phyloP scores from a whole-genome alignment of 352 stramenopile species.

The Pythium rhizo-oryzae region DNA sequence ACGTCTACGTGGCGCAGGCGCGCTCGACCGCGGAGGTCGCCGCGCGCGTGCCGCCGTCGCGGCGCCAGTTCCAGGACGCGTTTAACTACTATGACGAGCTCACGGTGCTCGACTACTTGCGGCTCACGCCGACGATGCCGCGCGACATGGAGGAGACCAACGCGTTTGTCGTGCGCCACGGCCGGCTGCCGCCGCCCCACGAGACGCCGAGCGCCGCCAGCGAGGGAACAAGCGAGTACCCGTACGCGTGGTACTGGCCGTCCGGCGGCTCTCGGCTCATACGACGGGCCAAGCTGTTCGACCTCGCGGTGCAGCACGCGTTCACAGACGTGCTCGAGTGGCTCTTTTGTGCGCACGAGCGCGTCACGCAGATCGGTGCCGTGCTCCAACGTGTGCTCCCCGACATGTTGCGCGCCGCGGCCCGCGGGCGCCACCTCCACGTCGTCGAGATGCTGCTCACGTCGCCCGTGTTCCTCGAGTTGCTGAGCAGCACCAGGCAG shows the following conservation, averaged over 20 bases:
- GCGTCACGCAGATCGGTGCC: not conserved
- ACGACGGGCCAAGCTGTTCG: not conserved
- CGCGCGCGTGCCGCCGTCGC: not conserved
- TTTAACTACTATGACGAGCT: not conserved
- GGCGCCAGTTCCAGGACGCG: not conserved
- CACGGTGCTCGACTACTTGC: constrained; percentile 1
- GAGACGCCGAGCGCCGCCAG: not conserved
- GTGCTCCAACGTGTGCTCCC: not conserved
- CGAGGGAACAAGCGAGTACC: not conserved
- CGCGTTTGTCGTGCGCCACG: not conserved
- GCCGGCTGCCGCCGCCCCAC: not conserved
- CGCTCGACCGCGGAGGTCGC: not conserved
- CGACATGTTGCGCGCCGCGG: not conserved
- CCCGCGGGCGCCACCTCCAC: not conserved
- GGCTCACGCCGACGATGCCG: not conserved
- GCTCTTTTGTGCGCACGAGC: not conserved
- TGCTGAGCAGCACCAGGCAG: not conserved
- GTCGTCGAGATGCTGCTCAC: constrained; percentile 4
- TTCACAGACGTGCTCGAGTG: not conserved
- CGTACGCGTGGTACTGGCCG: not conserved
- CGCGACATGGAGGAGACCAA: not conserved
- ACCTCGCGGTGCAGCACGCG: not conserved
- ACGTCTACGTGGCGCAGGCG: not conserved
- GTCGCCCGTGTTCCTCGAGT: not conserved
- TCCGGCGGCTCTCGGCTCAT: not conserved